Evolutionary conservation across 306 rosid genomes (phyloP).

Genomic region (Prunus persica): DNA sequence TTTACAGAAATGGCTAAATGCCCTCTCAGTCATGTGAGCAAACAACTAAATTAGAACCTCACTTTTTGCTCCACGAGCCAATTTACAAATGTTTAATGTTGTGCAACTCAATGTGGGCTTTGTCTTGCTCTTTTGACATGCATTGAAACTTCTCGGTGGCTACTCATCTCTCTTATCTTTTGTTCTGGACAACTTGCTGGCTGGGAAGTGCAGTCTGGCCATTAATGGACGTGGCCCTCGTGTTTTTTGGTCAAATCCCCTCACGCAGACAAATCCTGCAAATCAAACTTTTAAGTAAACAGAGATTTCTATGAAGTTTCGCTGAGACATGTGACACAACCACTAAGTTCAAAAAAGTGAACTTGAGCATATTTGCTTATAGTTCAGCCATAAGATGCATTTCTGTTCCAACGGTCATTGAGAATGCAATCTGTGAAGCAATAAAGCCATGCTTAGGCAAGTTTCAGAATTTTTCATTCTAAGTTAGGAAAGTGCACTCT

Average conservation of each 20-base stretch:
- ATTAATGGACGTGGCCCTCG: constrained; percentile 79
- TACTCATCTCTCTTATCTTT: constrained; percentile 37
- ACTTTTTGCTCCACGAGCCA: constrained; percentile 19
- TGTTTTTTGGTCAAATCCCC: constrained; percentile 68
- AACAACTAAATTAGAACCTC: constrained; percentile 27
- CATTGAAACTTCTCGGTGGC: neutral
- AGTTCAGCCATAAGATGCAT: neutral
- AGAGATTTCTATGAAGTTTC: neutral
- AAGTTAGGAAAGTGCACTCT: neutral
- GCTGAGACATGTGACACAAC: neutral
- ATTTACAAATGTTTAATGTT: constrained; percentile 19
- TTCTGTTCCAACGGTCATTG: neutral
- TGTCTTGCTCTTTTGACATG: constrained; percentile 8
- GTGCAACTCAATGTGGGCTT: neutral
- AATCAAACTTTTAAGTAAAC: constrained; percentile 15
- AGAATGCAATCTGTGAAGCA: neutral
- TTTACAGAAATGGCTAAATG: constrained; percentile 20
- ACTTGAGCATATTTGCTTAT: neutral
- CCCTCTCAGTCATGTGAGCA: constrained; percentile 23
- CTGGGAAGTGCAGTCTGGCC: constrained; percentile 80
- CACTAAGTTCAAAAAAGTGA: neutral
- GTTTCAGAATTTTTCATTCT: neutral
- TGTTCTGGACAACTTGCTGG: constrained; percentile 55
- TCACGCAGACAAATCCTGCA: constrained; percentile 86
- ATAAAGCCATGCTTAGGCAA: neutral